Evolutionary conservation across 495 filamentous ascomycete genomes (phyloP), one percentile per base, ranked within the genome.

Genomic region (Talaromyces adpressus): DNA sequence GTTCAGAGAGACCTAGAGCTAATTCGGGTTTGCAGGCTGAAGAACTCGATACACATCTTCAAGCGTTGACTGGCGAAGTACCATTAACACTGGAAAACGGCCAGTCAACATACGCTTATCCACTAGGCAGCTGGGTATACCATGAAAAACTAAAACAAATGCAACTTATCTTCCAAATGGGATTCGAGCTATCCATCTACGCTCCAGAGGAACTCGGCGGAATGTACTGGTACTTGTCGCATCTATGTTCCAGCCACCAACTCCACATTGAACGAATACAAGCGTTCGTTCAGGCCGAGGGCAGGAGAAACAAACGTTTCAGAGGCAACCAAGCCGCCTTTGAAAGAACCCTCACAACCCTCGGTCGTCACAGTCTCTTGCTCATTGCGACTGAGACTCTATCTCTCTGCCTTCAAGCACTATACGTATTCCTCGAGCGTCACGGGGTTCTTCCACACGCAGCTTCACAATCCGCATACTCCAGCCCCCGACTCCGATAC

Each of bases 131-230:
- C 6, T 98, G 94, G 94, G 84, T 87, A 0, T 94, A 93, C 70
- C 84, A 91, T 61, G 89, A 96, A 69, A 98, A 96, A 71, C 81
- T 97, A 2, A 84, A 81, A 8, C 86, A 94, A 67, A 90, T 97
- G 84, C 88, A 93, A 64, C 89, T 87, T 79, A 88, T 94, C 53
- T 80, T 97, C 12, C 91, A 97, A 72, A 86, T 97, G 60, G 94
- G 94, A n/a, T 97, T 99, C 70, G 94, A 98, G 72, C 86, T 96
- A 18, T 87, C 92, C 8, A 85, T 96, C 27, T 98, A 98, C 70
- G 85, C 91, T 23, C 82, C 87, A 2, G 90, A 96, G 71, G 94
- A 99, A 75, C 79, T 94, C 6, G 84, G 87, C 12, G 87, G 85
- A 16, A 97, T 97, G 90, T 97, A 96, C 71, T 93, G 89, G 87